Evolutionary conservation across 345 rosid genomes (phyloP).

Genomic region (Draba incana): DNA sequence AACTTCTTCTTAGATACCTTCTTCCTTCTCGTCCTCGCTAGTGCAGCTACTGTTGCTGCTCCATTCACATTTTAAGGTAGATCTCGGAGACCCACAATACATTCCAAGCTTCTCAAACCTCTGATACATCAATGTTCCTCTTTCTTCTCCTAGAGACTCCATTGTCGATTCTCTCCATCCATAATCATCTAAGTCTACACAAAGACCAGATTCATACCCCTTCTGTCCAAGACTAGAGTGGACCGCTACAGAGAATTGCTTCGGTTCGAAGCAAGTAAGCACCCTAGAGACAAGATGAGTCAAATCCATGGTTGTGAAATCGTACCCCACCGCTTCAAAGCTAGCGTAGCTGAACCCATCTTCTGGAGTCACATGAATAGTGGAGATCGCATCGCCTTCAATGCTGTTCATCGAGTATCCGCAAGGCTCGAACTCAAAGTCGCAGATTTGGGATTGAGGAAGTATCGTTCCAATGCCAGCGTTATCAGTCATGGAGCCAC

Average conservation of each 20-base stretch:
- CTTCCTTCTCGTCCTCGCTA: slow-evolving; percentile 43
- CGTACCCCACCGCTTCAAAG: slow-evolving; percentile 69
- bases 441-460: slow-evolving; percentile 68
- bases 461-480: slow-evolving; percentile 66
- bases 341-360: slow-evolving; percentile 85
- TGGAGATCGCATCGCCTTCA: slow-evolving; percentile 54
- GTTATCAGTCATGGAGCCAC: slow-evolving; percentile 56
- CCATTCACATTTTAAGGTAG: slow-evolving; percentile 45
- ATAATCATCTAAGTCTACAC: slow-evolving; percentile 59
- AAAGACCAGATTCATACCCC: slow-evolving; percentile 30
- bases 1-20: slow-evolving; percentile 28
- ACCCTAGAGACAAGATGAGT: slow-evolving; percentile 52
- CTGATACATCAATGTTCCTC: slow-evolving; percentile 39
- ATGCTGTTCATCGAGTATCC: slow-evolving; percentile 85
- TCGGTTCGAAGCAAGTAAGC: slow-evolving; percentile 58
- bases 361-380: slow-evolving; percentile 88
- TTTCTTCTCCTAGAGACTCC: slow-evolving; percentile 57
- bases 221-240: slow-evolving; percentile 39
- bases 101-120: slow-evolving; percentile 38
- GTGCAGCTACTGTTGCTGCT: slow-evolving; percentile 42
- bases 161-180: slow-evolving; percentile 36
- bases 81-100: slow-evolving; percentile 35
- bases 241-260: slow-evolving; percentile 62
- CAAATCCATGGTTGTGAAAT: slow-evolving; percentile 42
- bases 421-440: slow-evolving; percentile 75